Percentiles rank a stretch among this genome's conserved stretches.
Conservation (phyloP, 441 rosid genomes). For the Raphanus hybrid region DNA sequence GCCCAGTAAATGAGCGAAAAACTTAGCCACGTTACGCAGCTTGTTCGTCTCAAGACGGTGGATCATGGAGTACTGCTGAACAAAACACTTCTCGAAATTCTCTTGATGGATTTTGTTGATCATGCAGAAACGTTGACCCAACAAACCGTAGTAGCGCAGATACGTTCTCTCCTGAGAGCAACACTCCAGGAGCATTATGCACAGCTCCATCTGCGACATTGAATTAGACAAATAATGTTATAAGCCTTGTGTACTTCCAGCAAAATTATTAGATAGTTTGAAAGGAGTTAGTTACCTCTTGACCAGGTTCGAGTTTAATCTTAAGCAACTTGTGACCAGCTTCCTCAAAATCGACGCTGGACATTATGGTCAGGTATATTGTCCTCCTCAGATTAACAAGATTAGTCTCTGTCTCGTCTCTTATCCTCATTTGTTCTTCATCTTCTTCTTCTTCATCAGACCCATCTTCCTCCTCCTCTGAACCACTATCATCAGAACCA, state of each 20-base stretch:
- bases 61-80: conserved; percentile 91
- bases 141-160: conserved; percentile 82
- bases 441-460: conserved; percentile 64
- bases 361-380: conserved; percentile 94
- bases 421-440: conserved; percentile 74
- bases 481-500: conserved; percentile 72
- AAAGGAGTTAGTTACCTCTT: conserved; percentile 66
- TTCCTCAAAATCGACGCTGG: conserved; percentile 98
- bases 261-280: neutral
- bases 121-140: conserved; percentile 94
- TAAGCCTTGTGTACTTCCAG: conserved; percentile 7
- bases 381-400: conserved; percentile 94
- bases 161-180: conserved; percentile 96
- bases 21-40: conserved; percentile 84
- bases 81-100: conserved; percentile 87
- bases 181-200: conserved; percentile 93
- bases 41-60: conserved; percentile 90
- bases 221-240: conserved; percentile 28
- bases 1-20: conserved; percentile 91
- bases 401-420: conserved; percentile 93
- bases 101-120: conserved; percentile 87
- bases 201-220: conserved; percentile 79
- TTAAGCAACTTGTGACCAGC: conserved; percentile 95
- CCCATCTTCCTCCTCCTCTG: conserved; percentile 65
- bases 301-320: conserved; percentile 94